A percentile compares a stretch with the other conserved stretches of the same genome.
Evolutionary conservation across 2,329 filamentous ascomycete genomes (phyloP).

Genomic region (Aspergillus melleus): DNA sequence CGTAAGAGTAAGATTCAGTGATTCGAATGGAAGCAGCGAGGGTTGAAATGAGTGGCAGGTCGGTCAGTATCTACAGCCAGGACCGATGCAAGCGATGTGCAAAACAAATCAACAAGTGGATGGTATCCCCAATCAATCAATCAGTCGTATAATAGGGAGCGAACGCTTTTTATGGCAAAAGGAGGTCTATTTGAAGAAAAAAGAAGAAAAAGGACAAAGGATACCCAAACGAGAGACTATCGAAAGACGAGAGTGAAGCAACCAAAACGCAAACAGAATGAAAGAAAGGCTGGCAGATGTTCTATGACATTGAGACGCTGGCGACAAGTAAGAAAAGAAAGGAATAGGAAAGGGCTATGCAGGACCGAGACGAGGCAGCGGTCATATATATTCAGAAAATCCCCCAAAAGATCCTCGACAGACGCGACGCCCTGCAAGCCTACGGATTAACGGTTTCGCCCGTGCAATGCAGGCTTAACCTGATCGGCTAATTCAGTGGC

Average conservation of each 20-base stretch:
- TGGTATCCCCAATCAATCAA: not conserved
- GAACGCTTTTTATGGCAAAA: not conserved
- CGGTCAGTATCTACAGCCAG: slow-evolving; percentile 8
- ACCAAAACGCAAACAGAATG: slow-evolving; percentile 18
- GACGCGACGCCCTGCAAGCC: not conserved
- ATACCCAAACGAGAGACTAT: slow-evolving; percentile 7
- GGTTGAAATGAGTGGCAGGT: slow-evolving; percentile 4
- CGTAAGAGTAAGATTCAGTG: slow-evolving; percentile 4
- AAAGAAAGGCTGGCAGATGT: slow-evolving; percentile 22
- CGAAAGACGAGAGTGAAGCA: slow-evolving; percentile 21
- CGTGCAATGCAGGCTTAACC: slow-evolving; percentile 20
- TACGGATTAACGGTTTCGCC: slow-evolving; percentile 23
- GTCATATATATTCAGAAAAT: slow-evolving; percentile 14
- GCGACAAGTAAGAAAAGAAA: slow-evolving; percentile 8
- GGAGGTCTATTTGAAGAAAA: slow-evolving; percentile 8
- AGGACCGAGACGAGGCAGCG: not conserved
- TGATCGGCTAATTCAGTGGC: slow-evolving; percentile 17
- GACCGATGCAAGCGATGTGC: not conserved
- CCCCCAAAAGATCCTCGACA: not conserved
- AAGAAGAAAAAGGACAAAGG: slow-evolving; percentile 13
- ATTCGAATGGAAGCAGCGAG: slow-evolving; percentile 7
- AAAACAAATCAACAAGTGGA: not conserved
- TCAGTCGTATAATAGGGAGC: not conserved
- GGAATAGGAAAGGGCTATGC: slow-evolving; percentile 9
- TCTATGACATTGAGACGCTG: slow-evolving; percentile 31